Evolutionary conservation across 352 stramenopile species (phyloP).

Genomic region (Pythium coloratum): DNA sequence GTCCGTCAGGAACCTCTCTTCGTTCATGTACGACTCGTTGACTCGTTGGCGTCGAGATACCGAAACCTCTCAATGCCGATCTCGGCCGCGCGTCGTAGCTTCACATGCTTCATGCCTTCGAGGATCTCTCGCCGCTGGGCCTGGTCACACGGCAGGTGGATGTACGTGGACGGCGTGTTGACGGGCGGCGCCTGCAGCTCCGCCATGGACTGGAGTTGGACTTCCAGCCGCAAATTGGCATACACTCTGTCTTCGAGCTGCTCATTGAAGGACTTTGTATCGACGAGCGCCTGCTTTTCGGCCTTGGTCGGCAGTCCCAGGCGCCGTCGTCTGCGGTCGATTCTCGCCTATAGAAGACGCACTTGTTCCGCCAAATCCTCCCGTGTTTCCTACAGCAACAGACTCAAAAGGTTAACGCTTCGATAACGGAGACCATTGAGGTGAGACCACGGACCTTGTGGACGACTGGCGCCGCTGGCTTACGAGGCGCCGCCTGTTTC

Average conservation of each 20-base stretch:
- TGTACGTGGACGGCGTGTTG: neutral
- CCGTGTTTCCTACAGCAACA: neutral
- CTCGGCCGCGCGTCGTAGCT: neutral
- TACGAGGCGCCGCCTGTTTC: neutral
- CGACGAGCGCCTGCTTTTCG: neutral
- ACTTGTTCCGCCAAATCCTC: neutral
- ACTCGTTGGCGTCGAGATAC: neutral
- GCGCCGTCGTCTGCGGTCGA: neutral
- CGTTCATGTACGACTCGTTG: neutral
- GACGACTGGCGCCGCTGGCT: neutral
- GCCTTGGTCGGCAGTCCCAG: neutral
- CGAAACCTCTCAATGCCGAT: neutral
- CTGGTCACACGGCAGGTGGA: slow-evolving; percentile 1
- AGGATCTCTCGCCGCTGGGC: neutral
- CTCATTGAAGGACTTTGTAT: neutral
- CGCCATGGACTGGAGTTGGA: neutral
- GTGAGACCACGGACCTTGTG: neutral
- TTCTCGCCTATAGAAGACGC: neutral
- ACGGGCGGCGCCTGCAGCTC: neutral
- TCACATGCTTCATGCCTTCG: neutral
- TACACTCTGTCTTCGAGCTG: neutral
- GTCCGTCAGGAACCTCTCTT: neutral
- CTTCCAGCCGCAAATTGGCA: neutral
- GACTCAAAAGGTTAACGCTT: neutral
- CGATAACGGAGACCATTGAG: neutral